Evolutionary conservation across 768 basidiomycete genomes (phyloP), one percentile per base, ranked within the genome.

Genomic region (Agrocybe chaxingu): DNA sequence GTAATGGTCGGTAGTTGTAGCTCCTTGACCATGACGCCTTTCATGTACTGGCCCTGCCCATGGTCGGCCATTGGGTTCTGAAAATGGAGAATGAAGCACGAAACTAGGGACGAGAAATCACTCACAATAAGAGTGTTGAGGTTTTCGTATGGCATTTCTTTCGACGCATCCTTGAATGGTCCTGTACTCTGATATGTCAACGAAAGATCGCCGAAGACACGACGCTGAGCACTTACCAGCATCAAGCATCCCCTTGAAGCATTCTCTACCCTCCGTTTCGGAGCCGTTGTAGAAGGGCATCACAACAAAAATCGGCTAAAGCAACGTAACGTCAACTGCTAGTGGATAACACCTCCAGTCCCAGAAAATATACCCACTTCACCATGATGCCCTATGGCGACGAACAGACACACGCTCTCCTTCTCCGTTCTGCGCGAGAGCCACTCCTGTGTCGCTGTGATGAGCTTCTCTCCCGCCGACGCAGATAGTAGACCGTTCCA

Each of bases 221-320:
- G 29, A 11, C 6, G 10, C 9, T 42, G 24, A n/a, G 4, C 3
- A 57, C 66, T 32, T 51, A 76, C 76, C 65, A 2, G 80, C 57
- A 45, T 77, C 74, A 50, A 70, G 66, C 56, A 80, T 71, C 12
- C 56, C 42, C 57, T 76, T 74, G 60, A 65, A 79, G n/a, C 58
- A 60, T n/a, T 58, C 57, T 29, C 71, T 62, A 32, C 76, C 79
- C 51, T 79, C 77, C 1, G 57, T 67, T 46, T 75, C 77, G 0
- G 74, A 63, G 0, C 79, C 79, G 51, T 81, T 78, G 56, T 73
- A 79, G 54, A 80, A 80, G 3, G 73, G 18, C 8, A 62, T 33
- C 0, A 67, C 36, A 2, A 69, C 57, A 13, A 77, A 53, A 24
- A 59, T 50, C 4, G 76, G 73, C 77, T 79, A 32, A 7, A 33